phyloP scores from a whole-genome alignment of 1,284 basidiomycete species.

The Trichosporon sp. region DNA sequence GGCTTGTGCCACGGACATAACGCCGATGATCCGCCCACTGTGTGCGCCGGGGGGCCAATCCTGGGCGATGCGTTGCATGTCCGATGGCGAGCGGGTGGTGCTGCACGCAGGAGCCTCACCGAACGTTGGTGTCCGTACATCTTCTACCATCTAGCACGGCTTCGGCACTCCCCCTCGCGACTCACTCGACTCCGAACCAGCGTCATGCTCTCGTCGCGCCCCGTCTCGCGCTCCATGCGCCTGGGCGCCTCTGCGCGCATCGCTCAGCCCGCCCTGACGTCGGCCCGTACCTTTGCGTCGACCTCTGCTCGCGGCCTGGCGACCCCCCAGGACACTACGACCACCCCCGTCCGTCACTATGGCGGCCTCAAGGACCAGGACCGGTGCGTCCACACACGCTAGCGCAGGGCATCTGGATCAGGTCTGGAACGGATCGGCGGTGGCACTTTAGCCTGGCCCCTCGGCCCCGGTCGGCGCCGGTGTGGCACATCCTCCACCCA shows the following conservation, averaged over 20 bases:
- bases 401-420: not conserved
- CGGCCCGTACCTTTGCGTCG: slow-evolving; percentile 9
- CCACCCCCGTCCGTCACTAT: slow-evolving; percentile 66
- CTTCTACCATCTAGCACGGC: not conserved
- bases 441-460: not conserved
- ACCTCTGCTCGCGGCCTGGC: slow-evolving; percentile 52
- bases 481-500: slow-evolving; percentile 5
- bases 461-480: too few relatives aligned
- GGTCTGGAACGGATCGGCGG: slow-evolving; percentile 47
- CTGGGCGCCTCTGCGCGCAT: not conserved
- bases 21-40: not conserved
- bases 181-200: not conserved
- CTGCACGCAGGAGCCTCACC: not conserved
- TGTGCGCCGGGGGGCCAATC: not conserved
- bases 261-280: not conserved
- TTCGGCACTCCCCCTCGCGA: not conserved
- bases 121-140: not conserved
- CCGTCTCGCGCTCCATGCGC: slow-evolving; percentile 1
- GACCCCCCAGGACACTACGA: slow-evolving; percentile 60
- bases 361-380: slow-evolving; percentile 91
- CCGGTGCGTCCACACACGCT: slow-evolving; percentile 44
- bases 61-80: not conserved
- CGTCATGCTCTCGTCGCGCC: slow-evolving; percentile 1
- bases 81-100: not conserved
- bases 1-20: not conserved